Conservation (phyloP, 768 basidiomycete species). For the Trametes cubensis region DNA sequence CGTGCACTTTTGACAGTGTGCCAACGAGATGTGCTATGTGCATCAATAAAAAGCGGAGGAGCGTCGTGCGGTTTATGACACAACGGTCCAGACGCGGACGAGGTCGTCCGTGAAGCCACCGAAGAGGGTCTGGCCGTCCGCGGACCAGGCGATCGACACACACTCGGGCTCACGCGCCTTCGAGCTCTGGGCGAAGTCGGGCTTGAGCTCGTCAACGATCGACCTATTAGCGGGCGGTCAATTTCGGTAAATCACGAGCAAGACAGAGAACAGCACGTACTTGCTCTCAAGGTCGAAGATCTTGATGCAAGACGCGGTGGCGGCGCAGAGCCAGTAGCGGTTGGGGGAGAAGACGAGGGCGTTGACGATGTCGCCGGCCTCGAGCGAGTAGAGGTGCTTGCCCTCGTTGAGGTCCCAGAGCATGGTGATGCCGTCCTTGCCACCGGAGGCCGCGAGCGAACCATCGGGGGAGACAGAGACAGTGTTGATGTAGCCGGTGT, state of each 20-base stretch:
- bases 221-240: slow-evolving; percentile 55
- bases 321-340: slow-evolving; percentile 99
- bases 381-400: slow-evolving; percentile 99
- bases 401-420: slow-evolving; percentile 99
- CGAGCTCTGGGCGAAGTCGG: slow-evolving; percentile 81
- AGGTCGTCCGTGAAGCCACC: slow-evolving; percentile 96
- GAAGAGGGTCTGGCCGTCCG: slow-evolving; percentile 96
- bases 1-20: slow-evolving; percentile 23
- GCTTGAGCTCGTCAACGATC: slow-evolving; percentile 98
- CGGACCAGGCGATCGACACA: slow-evolving; percentile 97
- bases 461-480: slow-evolving; percentile 98
- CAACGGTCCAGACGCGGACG: slow-evolving; percentile 91
- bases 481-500: slow-evolving; percentile 99
- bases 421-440: slow-evolving; percentile 99
- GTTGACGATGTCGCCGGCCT: slow-evolving; percentile 98
- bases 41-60: neutral
- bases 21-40: slow-evolving; percentile 18
- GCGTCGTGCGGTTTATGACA: slow-evolving; percentile 38
- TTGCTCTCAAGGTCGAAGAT: slow-evolving; percentile 99
- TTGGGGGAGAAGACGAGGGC: slow-evolving; percentile 99
- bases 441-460: slow-evolving; percentile 97
- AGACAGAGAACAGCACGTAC: slow-evolving; percentile 50
- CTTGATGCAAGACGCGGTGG: slow-evolving; percentile 95
- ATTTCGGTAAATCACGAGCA: neutral
- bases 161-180: slow-evolving; percentile 85